Evolutionary conservation across 352 stramenopile genomes (phyloP), one percentile per base, ranked within the genome.

Genomic region (Globisporangium parvum): DNA sequence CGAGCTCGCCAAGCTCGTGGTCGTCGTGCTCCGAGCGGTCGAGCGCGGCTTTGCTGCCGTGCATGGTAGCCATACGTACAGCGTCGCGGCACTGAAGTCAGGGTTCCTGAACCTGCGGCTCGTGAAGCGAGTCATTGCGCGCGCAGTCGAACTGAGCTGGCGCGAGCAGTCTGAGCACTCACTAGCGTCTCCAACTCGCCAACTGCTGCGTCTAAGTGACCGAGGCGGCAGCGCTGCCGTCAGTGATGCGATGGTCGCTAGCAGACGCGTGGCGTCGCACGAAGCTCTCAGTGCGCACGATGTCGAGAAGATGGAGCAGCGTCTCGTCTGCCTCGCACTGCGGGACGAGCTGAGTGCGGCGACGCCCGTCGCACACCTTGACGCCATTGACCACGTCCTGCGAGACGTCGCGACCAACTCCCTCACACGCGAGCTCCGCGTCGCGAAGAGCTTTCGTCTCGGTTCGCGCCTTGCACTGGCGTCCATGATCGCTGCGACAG

Each of bases 371-470:
- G 21, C 41, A 31, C 65, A 64, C 11, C n/a, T 75, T 0, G 62
- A 80, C 24, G 21, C 60, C 3, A 61, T 85, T 31, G 72, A 88
- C 24, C 58, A 62, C 20, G 18, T 86, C 2, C 42, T 87, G 39
- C 66, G 60, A 26, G 78, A 87, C 42, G 75, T 80, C 37, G 60
- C 62, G 9, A 17, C 60, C 0, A 70, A 66, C 17, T 59, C 52
- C 6, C 28, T 70, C 1, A 31, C 37, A 10, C 56, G 55, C 41
- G 62, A 84, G 26, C 46, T 75, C 1, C 62, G 59, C 18, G 15
- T 50, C 8, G 67, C 63, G 0, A 63, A 66, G 21, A 78, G 57
- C 23, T 58, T 69, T 3, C 24, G 51, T 11, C 14, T 56, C 23
- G 45, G 33, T 2, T 21, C 54, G 21, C 44, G 33, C 1, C 2